Base-by-base conservation (phyloP, 108 stramenopile genomes). In the Pseudonitzschia multiseries region DNA sequence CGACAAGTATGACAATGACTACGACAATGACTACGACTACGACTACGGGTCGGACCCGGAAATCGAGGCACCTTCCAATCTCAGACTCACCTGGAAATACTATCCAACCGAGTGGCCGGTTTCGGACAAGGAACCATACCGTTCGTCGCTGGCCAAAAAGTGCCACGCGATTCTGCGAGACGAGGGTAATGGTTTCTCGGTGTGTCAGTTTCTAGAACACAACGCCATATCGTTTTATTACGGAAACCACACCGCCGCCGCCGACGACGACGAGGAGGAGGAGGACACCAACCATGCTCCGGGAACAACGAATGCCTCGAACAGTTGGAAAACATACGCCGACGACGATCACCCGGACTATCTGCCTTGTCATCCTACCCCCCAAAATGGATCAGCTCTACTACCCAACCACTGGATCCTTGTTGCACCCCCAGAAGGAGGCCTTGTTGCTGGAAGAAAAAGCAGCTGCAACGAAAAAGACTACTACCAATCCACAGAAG, bases 141-240 rank as follows among this genome's bases (percentile, higher is more conserved):
- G 57, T 14, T 50, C 63, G 8, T 52, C 63, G 31, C n/a, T 73
- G 17, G 41, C 27, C 28, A 54, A 73, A 33, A 53, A 65, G 50
- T 64, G 57, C 50, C 62, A 65, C 21, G 5, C 29, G 8, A 51
- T 71, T 36, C 24, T 77, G 26, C 29, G 31, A 57, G 69, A 77
- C n/a, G 22, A 57, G 13, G 44, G 60, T 3, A 70, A n/a, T n/a
- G n/a, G 69, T 48, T 77, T 71, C 52, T 32, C 63, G 17, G 76
- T 77, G 12, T 71, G 69, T 70, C 69, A 64, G 59, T 77, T 69
- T 48, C 29, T 69, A 14, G 76, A 77, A 57, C 50, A 71, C 46
- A 15, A 66, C 2, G 76, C 76, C 17, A 26, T 77, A 60, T 41
- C 43, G 2, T 61, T 59, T 4, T 77, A 69, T 40, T 40, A 62